Conservation (phyloP, 371 early-diverging fungal species). For the Ordospora colligata region DNA sequence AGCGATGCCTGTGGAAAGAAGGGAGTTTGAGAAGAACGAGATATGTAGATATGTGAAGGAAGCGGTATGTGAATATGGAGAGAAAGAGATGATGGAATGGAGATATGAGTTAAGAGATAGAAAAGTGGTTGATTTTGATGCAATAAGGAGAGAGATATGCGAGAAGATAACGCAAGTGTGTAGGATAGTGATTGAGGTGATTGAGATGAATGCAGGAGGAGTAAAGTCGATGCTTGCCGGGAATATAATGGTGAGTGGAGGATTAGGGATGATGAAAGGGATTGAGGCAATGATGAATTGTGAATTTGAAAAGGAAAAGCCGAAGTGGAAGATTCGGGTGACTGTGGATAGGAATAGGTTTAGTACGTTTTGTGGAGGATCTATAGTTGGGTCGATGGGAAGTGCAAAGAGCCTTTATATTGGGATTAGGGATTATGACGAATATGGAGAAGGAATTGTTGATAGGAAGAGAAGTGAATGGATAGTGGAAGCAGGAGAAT, state of each 20-base stretch:
- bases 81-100: background rate
- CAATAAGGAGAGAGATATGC: background rate
- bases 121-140: background rate
- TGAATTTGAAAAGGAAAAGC: conserved; percentile 12
- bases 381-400: conserved; percentile 33
- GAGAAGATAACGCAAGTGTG: background rate
- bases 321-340: conserved; percentile 21
- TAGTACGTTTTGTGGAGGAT: conserved; percentile 46
- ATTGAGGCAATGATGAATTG: background rate
- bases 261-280: background rate
- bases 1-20: background rate
- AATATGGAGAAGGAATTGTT: conserved; percentile 30
- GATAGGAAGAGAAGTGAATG: conserved; percentile 43
- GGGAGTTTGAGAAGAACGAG: background rate
- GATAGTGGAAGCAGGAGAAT: conserved; percentile 8
- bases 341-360: conserved; percentile 34
- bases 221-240: background rate
- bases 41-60: background rate
- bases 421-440: conserved; percentile 36
- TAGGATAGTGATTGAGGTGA: background rate
- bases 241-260: background rate
- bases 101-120: background rate
- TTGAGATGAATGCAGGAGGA: background rate
- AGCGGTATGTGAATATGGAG: background rate
- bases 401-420: conserved; percentile 39